Conservation (phyloP, 2,329 filamentous ascomycete species). For the Colletotrichum godetiae region DNA sequence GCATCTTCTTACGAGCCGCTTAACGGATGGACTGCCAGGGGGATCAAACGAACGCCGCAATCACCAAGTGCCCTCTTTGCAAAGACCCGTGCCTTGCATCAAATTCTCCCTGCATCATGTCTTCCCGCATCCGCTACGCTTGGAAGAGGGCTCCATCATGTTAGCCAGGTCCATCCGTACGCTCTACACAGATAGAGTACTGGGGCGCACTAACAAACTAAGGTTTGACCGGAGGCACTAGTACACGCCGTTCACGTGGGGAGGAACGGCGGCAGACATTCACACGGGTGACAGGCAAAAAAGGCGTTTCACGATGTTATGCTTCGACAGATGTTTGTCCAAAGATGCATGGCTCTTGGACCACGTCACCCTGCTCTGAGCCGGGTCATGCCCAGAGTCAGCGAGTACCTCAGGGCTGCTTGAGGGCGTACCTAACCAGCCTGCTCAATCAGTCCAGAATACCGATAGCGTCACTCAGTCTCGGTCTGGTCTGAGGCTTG, state of each 20-base stretch:
- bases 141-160: not conserved
- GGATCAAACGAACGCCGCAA: constrained; percentile 10
- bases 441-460: not conserved
- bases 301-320: constrained; percentile 32
- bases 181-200: constrained; percentile 1
- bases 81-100: constrained; percentile 8
- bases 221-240: constrained; percentile 30
- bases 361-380: constrained; percentile 6
- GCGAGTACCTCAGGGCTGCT: not conserved
- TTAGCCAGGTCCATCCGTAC: not conserved
- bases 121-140: not conserved
- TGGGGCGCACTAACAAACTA: constrained; percentile 11
- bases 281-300: constrained; percentile 23
- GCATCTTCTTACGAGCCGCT: not conserved
- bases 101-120: not conserved
- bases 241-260: constrained; percentile 29
- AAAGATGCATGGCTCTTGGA: constrained; percentile 28
- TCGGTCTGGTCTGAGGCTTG: constrained; percentile 30
- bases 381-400: constrained; percentile 17
- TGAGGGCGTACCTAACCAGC: not conserved
- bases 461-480: constrained; percentile 28
- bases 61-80: not conserved
- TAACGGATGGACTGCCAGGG: not conserved
- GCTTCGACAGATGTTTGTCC: constrained; percentile 13
- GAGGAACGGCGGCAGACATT: constrained; percentile 7